phyloP scores from a whole-genome alignment of 805 yeast species.

The Ogataea trehaloabstinens region DNA sequence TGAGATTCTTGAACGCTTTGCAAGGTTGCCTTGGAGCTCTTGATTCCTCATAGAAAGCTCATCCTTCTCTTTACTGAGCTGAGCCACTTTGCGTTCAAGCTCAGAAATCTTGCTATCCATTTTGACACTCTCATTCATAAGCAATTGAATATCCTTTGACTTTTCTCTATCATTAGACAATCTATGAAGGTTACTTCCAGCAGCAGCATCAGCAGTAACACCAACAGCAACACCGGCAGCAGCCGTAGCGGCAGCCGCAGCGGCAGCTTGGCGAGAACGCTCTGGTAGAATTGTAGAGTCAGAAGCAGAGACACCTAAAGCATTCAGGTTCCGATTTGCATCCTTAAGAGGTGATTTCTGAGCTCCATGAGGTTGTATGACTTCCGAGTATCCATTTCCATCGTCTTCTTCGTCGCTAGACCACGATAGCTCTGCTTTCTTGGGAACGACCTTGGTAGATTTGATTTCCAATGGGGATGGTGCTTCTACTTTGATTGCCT shows the following conservation, averaged over 20 bases:
- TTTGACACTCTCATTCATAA: conserved; percentile 46
- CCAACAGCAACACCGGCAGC: conserved; percentile 2
- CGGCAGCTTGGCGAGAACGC: not conserved
- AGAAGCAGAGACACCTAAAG: not conserved
- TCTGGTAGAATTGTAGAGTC: not conserved
- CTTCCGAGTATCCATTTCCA: conserved; percentile 22
- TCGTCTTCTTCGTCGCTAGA: conserved; percentile 79
- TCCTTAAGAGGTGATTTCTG: conserved; percentile 1
- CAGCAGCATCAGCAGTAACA: no score
- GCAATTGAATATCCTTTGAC: conserved; percentile 43
- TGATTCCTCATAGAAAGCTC: conserved; percentile 4
- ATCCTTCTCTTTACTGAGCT: conserved; percentile 11
- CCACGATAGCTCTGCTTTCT: conserved; percentile 83
- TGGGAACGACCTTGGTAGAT: conserved; percentile 73
- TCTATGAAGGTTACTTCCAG: conserved; percentile 6
- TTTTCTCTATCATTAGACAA: conserved; percentile 17
- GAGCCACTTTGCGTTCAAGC: conserved; percentile 30
- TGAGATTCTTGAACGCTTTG: conserved; percentile 6
- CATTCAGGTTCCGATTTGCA: conserved; percentile 2
- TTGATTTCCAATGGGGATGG: conserved; percentile 41
- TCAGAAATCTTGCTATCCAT: conserved; percentile 45
- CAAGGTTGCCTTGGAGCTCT: conserved; percentile 9
- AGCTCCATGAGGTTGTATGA: conserved; percentile 2
- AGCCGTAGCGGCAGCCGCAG: no score
- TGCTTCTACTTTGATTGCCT: conserved; percentile 15